phyloP scores from a whole-genome alignment of 139 green algal genomes.

The Penium margaritaceum region DNA sequence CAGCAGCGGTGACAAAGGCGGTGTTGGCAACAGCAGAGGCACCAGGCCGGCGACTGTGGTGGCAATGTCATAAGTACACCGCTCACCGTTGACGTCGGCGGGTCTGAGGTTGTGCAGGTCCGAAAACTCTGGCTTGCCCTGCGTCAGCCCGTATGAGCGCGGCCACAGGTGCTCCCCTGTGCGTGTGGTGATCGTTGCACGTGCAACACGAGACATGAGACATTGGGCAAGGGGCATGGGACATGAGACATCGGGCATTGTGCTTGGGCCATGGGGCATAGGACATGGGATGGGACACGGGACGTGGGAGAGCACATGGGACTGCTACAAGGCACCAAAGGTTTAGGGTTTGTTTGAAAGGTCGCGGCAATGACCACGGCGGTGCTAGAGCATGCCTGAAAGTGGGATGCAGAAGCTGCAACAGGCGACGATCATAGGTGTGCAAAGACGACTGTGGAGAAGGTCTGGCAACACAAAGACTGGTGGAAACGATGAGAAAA shows the following conservation, averaged over 20 bases:
- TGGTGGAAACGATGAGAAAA: no score
- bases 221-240: no score
- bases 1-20: background rate
- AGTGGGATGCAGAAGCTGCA: no score
- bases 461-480: no score
- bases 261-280: no score
- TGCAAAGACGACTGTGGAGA: no score
- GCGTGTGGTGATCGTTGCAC: background rate
- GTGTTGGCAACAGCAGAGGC: background rate
- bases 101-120: conserved; percentile 37
- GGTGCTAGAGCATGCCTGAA: no score
- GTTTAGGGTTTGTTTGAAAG: background rate
- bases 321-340: conserved; percentile 10
- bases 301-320: background rate
- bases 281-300: background rate
- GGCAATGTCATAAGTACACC: background rate
- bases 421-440: no score
- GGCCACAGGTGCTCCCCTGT: conserved; percentile 40
- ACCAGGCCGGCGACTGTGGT: background rate
- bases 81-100: conserved; percentile 27
- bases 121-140: conserved; percentile 15
- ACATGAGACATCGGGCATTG: no score
- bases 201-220: background rate
- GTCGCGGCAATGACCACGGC: background rate
- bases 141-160: conserved; percentile 18